Percentiles rank a stretch among this genome's conserved stretches.
phyloP scores from a whole-genome alignment of 2,329 filamentous ascomycete species.

The Ceratocystis cubensis region DNA sequence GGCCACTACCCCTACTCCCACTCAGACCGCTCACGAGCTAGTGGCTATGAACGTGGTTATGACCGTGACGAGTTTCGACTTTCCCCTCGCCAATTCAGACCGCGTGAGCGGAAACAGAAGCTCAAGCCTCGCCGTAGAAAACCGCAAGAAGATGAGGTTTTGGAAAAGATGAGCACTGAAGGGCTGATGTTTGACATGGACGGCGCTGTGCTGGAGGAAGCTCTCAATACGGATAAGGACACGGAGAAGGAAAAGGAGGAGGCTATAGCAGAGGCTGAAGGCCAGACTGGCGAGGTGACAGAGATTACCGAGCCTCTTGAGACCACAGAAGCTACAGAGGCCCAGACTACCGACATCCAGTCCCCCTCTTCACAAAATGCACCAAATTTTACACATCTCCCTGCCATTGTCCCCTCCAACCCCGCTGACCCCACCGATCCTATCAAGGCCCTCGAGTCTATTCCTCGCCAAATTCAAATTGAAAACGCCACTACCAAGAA shows the following conservation, averaged over 20 bases:
- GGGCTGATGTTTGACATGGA: conserved; percentile 18
- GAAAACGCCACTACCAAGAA: not conserved
- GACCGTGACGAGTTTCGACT: not conserved
- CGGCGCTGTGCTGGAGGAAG: not conserved
- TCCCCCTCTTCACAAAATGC: not conserved
- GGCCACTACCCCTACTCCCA: too few relatives aligned
- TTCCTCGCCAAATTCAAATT: conserved; percentile 11
- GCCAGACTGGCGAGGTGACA: not conserved
- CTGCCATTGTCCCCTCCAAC: not conserved
- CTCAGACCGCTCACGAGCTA: not conserved
- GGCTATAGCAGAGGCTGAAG: not conserved
- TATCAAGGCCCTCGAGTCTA: conserved; percentile 10
- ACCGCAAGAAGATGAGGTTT: not conserved
- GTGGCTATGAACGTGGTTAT: not conserved
- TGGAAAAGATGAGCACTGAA: conserved; percentile 12
- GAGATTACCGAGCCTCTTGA: not conserved
- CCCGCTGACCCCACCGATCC: not conserved
- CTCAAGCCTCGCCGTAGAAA: not conserved
- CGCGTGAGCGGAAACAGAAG: not conserved
- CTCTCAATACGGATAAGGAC: not conserved
- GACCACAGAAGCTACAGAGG: not conserved
- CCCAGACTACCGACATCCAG: not conserved
- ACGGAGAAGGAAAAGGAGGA: not conserved
- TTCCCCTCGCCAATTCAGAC: not conserved
- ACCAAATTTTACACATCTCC: not conserved